Evolutionary conservation across 352 stramenopile species (phyloP), one percentile per base, ranked within the genome.

Genomic region (Globisporangium paddicum): DNA sequence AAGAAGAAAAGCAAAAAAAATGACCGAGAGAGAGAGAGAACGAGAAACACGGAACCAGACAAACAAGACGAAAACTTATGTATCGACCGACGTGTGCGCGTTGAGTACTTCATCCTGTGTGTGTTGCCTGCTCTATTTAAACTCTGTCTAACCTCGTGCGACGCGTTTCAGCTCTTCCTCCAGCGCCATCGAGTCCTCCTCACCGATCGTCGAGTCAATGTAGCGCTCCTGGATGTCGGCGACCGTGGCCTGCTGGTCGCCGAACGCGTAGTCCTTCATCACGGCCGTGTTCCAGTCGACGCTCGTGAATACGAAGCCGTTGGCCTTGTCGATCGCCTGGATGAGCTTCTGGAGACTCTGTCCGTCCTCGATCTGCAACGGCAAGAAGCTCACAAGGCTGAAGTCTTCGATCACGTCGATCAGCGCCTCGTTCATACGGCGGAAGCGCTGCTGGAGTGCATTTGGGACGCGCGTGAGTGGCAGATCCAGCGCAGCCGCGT

Each of bases 341-440:
- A 89, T 68, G 26, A 91, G 56, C 7, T 77, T 79, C 56, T 89
- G 70, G 14, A 95, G 66, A 32, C 71, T 86, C 5, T 75, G 67
- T 5, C 74, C 66, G 67, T 93, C 83, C 37, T 95, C 71, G 53
- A 95, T 95, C 62, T 95, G 82, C 45, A 95, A 52, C 28, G 79
- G 82, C 34, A 85, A 53, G 62, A 95, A 95, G 53, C 77, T 90
- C 64, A 95, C 85, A 32, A 95, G 77, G 38, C 82, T 93, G 46
- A 93, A 95, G 60, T 95, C 85, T 54, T 95, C 85, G 46, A 95
- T 90, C 5, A 95, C 82, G 49, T 95, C 81, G 35, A 93, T 85
- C 40, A 95, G 63, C 55, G 79, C 72, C 58, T 92, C 82, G 73
- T 93, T 93, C 82, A 95, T 89, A 34, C 75, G 78, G 48, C 79